These are phyloP conservation scores for Phylloporus rhodoxanthus DNA, from an alignment of 768 basidiomycete genomes.

Conservation along the genomic window DNA sequence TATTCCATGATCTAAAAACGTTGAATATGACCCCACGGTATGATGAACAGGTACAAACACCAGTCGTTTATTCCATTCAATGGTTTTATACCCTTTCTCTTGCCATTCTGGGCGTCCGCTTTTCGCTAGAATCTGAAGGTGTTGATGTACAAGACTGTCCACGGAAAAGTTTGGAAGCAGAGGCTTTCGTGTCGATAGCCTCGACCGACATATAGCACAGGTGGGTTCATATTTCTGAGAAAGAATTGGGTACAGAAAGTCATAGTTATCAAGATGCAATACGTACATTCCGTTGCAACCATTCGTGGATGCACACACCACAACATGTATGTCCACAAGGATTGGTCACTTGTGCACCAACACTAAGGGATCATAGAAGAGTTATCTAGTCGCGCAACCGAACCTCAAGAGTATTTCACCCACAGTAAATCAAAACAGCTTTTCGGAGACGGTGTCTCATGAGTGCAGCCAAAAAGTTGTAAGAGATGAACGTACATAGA, in stretches of 20 bases:
- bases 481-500: slow-evolving; percentile 53
- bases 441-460: slow-evolving; percentile 18
- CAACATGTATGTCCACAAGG: slow-evolving; percentile 75
- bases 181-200: slow-evolving; percentile 35
- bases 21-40: neutral
- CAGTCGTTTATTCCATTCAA: slow-evolving; percentile 51
- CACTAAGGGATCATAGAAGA: slow-evolving; percentile 35
- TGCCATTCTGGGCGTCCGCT: slow-evolving; percentile 51
- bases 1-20: slow-evolving; percentile 28
- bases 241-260: slow-evolving; percentile 1
- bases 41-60: slow-evolving; percentile 37
- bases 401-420: slow-evolving; percentile 20
- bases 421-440: slow-evolving; percentile 74
- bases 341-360: slow-evolving; percentile 54
- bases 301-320: slow-evolving; percentile 58
- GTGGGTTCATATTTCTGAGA: slow-evolving; percentile 37
- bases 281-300: slow-evolving; percentile 51
- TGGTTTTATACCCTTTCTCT: slow-evolving; percentile 38
- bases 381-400: neutral
- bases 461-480: neutral
- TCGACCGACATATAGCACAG: slow-evolving; percentile 58
- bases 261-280: neutral
- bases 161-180: slow-evolving; percentile 62
- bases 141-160: slow-evolving; percentile 55
- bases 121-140: slow-evolving; percentile 44